These are phyloP conservation scores for Saksenaea oblongispora DNA, from an alignment of 371 early-diverging fungal genomes.

Conservation along the genomic window DNA sequence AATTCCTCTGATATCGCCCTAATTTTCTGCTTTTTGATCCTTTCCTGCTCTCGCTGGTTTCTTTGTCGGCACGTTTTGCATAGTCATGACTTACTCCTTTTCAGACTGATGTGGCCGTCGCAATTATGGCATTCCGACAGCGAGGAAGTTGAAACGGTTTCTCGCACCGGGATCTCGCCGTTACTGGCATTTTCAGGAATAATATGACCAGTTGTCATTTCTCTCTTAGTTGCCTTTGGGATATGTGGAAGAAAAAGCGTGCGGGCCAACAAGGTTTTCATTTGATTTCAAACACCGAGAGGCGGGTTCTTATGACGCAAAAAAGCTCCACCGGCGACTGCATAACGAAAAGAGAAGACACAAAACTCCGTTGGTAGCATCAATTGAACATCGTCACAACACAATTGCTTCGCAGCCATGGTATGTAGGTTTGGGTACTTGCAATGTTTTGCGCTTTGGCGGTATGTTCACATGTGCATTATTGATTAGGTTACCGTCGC, in stretches of 20 bases:
- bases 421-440: neutral
- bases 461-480: neutral
- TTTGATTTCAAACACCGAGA: too few relatives aligned
- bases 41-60: neutral
- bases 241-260: too few relatives aligned
- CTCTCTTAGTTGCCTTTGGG: too few relatives aligned
- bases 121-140: neutral
- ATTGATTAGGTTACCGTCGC: neutral
- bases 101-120: neutral
- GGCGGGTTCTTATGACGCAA: too few relatives aligned
- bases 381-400: neutral
- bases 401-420: neutral
- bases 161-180: neutral
- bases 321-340: too few relatives aligned
- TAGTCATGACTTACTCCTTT: neutral
- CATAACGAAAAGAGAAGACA: too few relatives aligned
- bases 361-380: neutral
- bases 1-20: neutral
- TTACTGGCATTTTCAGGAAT: neutral
- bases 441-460: neutral
- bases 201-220: neutral
- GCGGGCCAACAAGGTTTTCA: too few relatives aligned
- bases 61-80: neutral
- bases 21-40: neutral
- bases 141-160: neutral